Evolutionary conservation across 2,329 filamentous ascomycete species (phyloP).

Genomic region (Exophiala viscosa): DNA sequence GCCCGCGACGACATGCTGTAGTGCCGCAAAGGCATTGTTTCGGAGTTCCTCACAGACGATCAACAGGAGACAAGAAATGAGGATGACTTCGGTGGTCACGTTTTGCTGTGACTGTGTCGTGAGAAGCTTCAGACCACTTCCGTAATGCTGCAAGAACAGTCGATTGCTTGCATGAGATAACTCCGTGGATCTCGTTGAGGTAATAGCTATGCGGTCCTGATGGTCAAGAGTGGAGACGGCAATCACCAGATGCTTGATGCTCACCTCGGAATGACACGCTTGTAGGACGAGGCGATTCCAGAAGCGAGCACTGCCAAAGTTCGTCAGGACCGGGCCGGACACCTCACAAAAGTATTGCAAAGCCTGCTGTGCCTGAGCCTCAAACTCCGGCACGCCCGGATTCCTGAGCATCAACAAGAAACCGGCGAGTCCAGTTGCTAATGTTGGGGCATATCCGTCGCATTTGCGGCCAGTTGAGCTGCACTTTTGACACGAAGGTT

Average conservation of each 20-base stretch:
- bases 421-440: background rate
- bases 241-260: constrained; percentile 31
- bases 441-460: constrained; percentile 34
- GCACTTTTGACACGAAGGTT: constrained; percentile 36
- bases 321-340: constrained; percentile 28
- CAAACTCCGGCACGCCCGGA: background rate
- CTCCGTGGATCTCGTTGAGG: too few relatives aligned
- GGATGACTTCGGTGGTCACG: too few relatives aligned
- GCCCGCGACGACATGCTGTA: too few relatives aligned
- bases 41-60: too few relatives aligned
- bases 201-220: background rate
- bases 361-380: background rate
- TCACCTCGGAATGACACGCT: constrained; percentile 27
- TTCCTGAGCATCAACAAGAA: constrained; percentile 9
- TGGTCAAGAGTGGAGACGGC: constrained; percentile 14
- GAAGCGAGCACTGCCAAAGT: constrained; percentile 30
- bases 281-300: constrained; percentile 31
- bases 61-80: too few relatives aligned
- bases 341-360: constrained; percentile 30
- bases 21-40: too few relatives aligned
- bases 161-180: background rate
- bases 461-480: constrained; percentile 36
- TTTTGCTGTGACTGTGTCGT: too few relatives aligned
- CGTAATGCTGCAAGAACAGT: background rate
- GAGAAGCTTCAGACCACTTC: too few relatives aligned